These are phyloP conservation scores for Linanthus parryae DNA, from an alignment of 148 eudicot genomes.

Conservation along the genomic window DNA sequence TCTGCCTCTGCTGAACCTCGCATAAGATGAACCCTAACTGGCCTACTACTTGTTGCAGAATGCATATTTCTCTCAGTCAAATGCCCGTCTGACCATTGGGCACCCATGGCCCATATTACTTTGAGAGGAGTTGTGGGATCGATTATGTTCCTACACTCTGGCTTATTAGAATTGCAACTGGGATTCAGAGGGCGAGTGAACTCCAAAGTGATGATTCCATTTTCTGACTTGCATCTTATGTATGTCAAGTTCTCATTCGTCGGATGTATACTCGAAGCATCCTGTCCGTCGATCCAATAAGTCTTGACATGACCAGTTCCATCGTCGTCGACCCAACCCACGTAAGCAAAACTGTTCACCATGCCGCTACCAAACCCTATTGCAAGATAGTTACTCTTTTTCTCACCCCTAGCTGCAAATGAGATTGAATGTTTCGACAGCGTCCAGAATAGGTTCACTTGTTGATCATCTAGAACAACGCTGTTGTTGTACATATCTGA, in stretches of 20 bases:
- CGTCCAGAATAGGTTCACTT: constrained; percentile 85
- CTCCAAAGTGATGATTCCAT: constrained; percentile 87
- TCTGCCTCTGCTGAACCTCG: constrained; percentile 90
- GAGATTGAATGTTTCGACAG: constrained; percentile 66
- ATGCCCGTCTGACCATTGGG: constrained; percentile 66
- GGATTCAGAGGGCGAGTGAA: constrained; percentile 89
- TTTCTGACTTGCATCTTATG: constrained; percentile 88
- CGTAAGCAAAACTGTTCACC: constrained; percentile 85
- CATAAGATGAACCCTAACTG: constrained; percentile 62
- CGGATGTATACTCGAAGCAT: constrained; percentile 58
- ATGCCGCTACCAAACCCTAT: constrained; percentile 83
- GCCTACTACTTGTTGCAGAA: constrained; percentile 68
- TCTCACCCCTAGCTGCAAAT: constrained; percentile 84
- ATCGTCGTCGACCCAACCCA: constrained; percentile 79
- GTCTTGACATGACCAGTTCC: constrained; percentile 71
- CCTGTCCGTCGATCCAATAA: constrained; percentile 77
- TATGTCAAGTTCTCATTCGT: constrained; percentile 81
- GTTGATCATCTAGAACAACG: constrained; percentile 87
- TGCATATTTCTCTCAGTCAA: constrained; percentile 83
- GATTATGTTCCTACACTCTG: constrained; percentile 72
- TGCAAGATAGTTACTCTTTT: constrained; percentile 88
- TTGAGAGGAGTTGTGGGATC: constrained; percentile 82
- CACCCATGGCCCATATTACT: constrained; percentile 95
- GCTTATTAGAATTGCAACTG: constrained; percentile 48
- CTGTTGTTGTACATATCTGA: constrained; percentile 91